Base-by-base conservation (phyloP, 1,284 basidiomycete species). In the Leucoagaricus sp. region DNA sequence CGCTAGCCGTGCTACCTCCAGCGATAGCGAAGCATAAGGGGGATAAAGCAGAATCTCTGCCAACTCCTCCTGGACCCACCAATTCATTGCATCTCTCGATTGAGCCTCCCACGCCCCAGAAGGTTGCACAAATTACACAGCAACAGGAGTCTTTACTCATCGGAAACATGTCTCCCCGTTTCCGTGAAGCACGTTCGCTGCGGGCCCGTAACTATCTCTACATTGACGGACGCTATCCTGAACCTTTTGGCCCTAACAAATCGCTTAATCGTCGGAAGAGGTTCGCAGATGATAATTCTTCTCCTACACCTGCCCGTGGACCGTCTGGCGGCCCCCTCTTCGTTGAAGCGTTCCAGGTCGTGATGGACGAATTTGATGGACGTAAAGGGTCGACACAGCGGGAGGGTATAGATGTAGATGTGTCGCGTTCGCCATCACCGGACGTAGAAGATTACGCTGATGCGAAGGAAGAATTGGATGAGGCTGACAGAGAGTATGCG, bases 21-120 rank as follows among this genome's bases (percentile, higher is more conserved):
- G 65, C 65, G 21, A 63, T 64, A 49, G 12, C 48, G 58, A 28
- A 58, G 59, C 29, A 52, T 58, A 58, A 54, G 21, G 53, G 60
- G 12, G 26, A 19, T 31, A 25, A 34, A n/a, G 25, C 53, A 3
- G 56, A 49, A 9, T 42, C 49, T 25, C 49, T 49, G 19, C 45
- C 53, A 10, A 49, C 48, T 6, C 48, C 42, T 25, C 48, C 19
- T 31, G 10, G 28, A 21, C 21, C 17, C 19, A 29, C 40, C 19
- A 57, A 57, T 25, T 57, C 44, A 5, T 41, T 55, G 29, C 59
- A 51, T 13, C 57, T 61, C 17, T 52, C 56, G 10, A 66, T 79
- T 9, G 73, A 76, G 52, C 75, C 76, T 26, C 75, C 75, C 12
- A 74, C 76, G 6, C 74, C 74, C n/a, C 66, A 71, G 29, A 71